These are phyloP conservation scores for Eleusine indica DNA, from an alignment of 176 grass and related monocot species.

Conservation along the genomic window DNA sequence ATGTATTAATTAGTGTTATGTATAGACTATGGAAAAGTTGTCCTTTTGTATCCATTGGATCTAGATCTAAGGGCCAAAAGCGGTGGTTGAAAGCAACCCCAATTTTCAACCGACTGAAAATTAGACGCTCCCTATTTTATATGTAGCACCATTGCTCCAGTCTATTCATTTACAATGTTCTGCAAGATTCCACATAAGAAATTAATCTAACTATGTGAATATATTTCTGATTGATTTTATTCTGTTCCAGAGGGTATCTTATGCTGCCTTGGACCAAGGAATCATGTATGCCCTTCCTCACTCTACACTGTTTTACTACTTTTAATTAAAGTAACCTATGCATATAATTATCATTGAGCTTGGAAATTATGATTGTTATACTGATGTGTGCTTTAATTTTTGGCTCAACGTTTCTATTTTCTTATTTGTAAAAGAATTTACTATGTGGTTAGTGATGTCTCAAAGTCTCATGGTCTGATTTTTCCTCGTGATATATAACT, in stretches of 20 bases:
- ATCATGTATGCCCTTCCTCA: conserved; percentile 63
- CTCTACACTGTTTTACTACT: conserved; percentile 12
- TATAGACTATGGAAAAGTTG: too few species aligned
- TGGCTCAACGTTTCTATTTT: conserved; percentile 12
- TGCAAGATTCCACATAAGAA: conserved; percentile 10
- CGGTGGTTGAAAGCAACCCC: too few species aligned
- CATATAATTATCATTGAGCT: neutral
- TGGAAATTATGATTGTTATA: neutral
- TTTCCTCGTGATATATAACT: conserved; percentile 20
- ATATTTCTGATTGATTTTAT: conserved; percentile 42
- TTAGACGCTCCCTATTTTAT: neutral
- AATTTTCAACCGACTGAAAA: too few species aligned
- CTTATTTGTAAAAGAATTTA: conserved; percentile 11
- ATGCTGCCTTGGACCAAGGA: conserved; percentile 56
- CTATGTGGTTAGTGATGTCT: conserved; percentile 10
- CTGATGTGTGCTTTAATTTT: conserved; percentile 25
- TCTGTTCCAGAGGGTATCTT: conserved; percentile 79
- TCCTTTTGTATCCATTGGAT: too few species aligned
- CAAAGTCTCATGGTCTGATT: neutral
- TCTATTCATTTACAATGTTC: conserved; percentile 6
- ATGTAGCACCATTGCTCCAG: neutral
- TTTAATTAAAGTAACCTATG: conserved; percentile 19
- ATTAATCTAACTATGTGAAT: conserved; percentile 12
- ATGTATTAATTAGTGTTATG: too few species aligned
- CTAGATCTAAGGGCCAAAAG: too few species aligned